A percentile compares a stretch with the other conserved stretches of the same genome.
These are phyloP conservation scores for Centaurea solstitialis DNA, from an alignment of 129 eudicot genomes.

Conservation along the genomic window DNA sequence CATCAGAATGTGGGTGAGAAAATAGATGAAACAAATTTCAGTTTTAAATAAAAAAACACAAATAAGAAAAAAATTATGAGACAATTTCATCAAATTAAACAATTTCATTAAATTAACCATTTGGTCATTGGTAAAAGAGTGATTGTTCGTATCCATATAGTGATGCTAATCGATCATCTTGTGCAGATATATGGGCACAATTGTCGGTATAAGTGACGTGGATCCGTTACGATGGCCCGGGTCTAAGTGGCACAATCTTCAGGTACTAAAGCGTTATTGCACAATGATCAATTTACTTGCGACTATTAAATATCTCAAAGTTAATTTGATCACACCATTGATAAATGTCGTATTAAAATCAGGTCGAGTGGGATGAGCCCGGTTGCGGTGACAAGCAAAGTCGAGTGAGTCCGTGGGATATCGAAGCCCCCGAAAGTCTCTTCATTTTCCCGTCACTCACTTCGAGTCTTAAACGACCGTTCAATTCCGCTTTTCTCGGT, in stretches of 20 bases:
- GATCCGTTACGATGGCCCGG: conserved; percentile 96
- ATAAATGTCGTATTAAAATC: not conserved
- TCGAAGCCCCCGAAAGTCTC: conserved; percentile 97
- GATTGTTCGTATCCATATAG: too few relatives aligned
- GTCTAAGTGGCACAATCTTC: conserved; percentile 97
- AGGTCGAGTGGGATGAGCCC: conserved; percentile 99
- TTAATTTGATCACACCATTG: not conserved
- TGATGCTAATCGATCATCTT: not conserved
- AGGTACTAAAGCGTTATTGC: conserved; percentile 36
- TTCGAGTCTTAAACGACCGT: conserved; percentile 85
- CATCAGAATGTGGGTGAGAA: too few relatives aligned
- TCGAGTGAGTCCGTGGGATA: conserved; percentile 96
- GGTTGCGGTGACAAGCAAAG: conserved; percentile 89
- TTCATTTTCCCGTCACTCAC: conserved; percentile 95
- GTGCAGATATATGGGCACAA: conserved; percentile 96
- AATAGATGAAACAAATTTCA: too few relatives aligned
- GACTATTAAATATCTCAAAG: too few relatives aligned
- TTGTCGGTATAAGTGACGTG: conserved; percentile 78
- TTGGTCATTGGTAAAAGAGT: too few relatives aligned
- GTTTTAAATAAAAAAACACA: too few relatives aligned
- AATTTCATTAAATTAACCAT: too few relatives aligned
- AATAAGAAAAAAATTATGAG: too few relatives aligned
- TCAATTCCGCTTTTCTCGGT: conserved; percentile 76
- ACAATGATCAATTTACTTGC: too few relatives aligned
- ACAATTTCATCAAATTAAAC: too few relatives aligned